Conservation (phyloP, 2,329 filamentous ascomycete genomes). For the Didymella glomerata region DNA sequence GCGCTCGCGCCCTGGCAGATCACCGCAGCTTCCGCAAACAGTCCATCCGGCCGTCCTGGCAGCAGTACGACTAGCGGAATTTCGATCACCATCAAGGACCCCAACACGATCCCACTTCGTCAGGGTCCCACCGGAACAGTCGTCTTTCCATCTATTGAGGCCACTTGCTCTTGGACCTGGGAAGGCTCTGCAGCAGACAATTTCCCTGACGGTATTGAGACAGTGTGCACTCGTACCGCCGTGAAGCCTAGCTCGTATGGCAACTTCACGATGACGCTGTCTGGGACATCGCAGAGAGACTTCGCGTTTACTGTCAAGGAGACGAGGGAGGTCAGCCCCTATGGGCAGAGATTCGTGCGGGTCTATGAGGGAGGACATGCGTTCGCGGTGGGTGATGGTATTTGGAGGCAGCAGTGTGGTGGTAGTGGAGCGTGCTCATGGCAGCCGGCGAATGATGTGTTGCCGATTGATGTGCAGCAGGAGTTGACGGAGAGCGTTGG, state of each 20-base stretch:
- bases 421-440: slow-evolving; percentile 2
- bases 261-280: slow-evolving; percentile 13
- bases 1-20: slow-evolving; percentile 10
- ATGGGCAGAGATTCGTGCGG: slow-evolving; percentile 2
- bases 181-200: background rate
- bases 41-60: slow-evolving; percentile 3
- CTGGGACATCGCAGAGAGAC: slow-evolving; percentile 3
- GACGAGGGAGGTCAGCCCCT: slow-evolving; percentile 5
- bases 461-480: slow-evolving; percentile 11
- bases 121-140: slow-evolving; percentile 2
- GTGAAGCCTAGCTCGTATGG: slow-evolving; percentile 3
- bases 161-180: slow-evolving; percentile 13
- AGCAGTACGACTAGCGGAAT: background rate
- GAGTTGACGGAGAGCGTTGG: slow-evolving; percentile 11
- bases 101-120: slow-evolving; percentile 5
- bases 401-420: slow-evolving; percentile 3
- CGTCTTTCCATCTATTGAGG: slow-evolving; percentile 1
- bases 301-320: slow-evolving; percentile 13
- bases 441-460: background rate
- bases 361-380: slow-evolving; percentile 8
- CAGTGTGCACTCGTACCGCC: background rate
- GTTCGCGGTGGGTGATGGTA: slow-evolving; percentile 1
- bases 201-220: slow-evolving; percentile 4
- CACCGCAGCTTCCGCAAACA: background rate
- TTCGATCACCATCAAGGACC: slow-evolving; percentile 8